Conservation (phyloP, 371 early-diverging fungal species). For the Coemansia sp. region DNA sequence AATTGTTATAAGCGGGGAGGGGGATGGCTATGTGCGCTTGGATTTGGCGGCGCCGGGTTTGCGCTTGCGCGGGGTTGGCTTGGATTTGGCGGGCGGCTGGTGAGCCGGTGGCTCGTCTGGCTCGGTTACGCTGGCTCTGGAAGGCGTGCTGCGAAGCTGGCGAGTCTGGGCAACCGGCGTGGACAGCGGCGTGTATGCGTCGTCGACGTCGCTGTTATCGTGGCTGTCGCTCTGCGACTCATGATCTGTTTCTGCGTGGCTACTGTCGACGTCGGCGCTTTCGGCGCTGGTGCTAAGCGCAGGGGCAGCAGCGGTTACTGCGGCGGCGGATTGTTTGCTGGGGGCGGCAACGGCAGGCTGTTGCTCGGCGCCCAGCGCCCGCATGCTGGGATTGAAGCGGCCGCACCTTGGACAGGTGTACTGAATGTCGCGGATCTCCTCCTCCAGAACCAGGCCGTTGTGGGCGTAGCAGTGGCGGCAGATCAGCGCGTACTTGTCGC, state of each 20-base stretch:
- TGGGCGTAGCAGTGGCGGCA: constrained; percentile 87
- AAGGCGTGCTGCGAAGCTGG: neutral
- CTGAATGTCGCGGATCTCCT: constrained; percentile 58
- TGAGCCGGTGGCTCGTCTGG: neutral
- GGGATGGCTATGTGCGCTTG: neutral
- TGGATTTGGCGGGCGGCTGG: neutral
- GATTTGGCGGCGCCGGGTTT: constrained; percentile 5
- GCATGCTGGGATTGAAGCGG: constrained; percentile 48
- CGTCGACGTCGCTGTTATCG: neutral
- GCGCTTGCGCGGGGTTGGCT: constrained; percentile 10
- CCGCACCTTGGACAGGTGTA: constrained; percentile 51
- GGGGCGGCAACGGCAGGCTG: neutral
- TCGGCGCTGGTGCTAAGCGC: neutral
- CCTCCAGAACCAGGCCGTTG: constrained; percentile 88
- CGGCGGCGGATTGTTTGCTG: neutral
- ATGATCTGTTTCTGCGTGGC: neutral
- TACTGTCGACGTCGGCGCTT: neutral
- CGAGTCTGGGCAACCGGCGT: constrained; percentile 5
- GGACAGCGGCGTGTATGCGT: neutral
- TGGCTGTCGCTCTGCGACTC: neutral
- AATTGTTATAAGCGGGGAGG: too few species aligned
- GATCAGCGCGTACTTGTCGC: constrained; percentile 87
- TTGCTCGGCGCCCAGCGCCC: constrained; percentile 12
- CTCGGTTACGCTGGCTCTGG: neutral
- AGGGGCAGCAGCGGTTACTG: neutral